Conservation (phyloP, 768 basidiomycete genomes). For the Fomitopsis serialis region DNA sequence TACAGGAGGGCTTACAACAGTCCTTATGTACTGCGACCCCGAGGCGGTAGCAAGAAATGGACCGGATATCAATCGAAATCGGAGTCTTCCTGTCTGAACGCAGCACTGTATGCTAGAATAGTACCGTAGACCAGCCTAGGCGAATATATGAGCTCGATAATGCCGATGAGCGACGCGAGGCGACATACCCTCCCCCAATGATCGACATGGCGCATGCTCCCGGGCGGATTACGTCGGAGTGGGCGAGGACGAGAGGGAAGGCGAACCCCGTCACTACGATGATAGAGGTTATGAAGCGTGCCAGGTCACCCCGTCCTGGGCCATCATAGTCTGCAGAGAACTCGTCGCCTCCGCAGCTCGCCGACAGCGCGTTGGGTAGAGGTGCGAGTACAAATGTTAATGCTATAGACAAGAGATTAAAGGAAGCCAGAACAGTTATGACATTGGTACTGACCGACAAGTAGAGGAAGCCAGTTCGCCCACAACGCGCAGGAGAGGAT, state of each 20-base stretch:
- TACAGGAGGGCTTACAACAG: constrained; percentile 2
- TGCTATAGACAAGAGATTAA: constrained; percentile 40
- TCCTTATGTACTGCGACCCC: background rate
- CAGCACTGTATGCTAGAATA: constrained; percentile 81
- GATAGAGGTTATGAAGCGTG: constrained; percentile 88
- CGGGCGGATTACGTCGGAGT: constrained; percentile 80
- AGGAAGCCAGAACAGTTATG: background rate
- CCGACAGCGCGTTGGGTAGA: constrained; percentile 88
- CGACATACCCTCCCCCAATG: constrained; percentile 79
- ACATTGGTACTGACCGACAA: constrained; percentile 80
- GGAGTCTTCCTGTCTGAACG: constrained; percentile 76
- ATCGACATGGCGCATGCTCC: constrained; percentile 94
- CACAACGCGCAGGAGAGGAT: constrained; percentile 96
- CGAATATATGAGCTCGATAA: background rate
- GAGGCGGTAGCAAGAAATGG: background rate
- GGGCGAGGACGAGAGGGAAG: constrained; percentile 86
- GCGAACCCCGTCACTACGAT: constrained; percentile 93
- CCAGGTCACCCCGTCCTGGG: constrained; percentile 77
- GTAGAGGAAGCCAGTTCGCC: constrained; percentile 93
- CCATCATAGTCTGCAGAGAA: constrained; percentile 73
- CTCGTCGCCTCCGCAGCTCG: constrained; percentile 90
- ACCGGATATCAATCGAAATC: constrained; percentile 57
- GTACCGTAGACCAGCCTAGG: constrained; percentile 82
- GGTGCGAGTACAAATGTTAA: constrained; percentile 94
- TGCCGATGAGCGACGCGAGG: background rate